Percentiles rank a stretch among this genome's conserved stretches.
Conservation (phyloP, 2,329 filamentous ascomycete genomes). For the Fusarium coffeatum region DNA sequence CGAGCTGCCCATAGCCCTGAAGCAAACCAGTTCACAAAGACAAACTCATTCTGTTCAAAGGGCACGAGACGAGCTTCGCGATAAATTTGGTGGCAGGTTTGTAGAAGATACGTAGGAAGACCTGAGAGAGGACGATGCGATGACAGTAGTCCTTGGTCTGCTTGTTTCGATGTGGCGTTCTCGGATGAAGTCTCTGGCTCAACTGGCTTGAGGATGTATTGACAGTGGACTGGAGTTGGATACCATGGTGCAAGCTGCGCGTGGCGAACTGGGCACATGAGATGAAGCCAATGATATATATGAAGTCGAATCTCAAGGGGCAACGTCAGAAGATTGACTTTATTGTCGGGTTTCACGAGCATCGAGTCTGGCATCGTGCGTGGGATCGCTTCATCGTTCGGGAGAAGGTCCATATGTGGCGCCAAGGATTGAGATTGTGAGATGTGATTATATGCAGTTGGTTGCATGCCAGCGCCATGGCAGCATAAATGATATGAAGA, state of each 20-base stretch:
- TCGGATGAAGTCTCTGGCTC: neutral
- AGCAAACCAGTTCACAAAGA: conserved; percentile 60
- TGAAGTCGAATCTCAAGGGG: conserved; percentile 60
- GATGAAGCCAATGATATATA: conserved; percentile 59
- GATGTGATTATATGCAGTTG: neutral
- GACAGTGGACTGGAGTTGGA: conserved; percentile 50
- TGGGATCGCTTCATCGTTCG: conserved; percentile 16
- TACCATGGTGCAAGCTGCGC: conserved; percentile 56
- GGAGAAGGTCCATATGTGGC: conserved; percentile 18
- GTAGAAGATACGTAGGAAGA: conserved; percentile 56
- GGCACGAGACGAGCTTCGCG: conserved; percentile 55
- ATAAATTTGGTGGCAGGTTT: conserved; percentile 56
- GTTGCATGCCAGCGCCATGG: conserved; percentile 23
- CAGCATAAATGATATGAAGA: conserved; percentile 31
- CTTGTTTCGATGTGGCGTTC: neutral
- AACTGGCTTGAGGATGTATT: conserved; percentile 49
- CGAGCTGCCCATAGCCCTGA: conserved; percentile 58
- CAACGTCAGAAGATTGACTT: conserved; percentile 48
- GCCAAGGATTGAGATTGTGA: neutral
- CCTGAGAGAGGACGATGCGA: conserved; percentile 53
- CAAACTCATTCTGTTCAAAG: conserved; percentile 59
- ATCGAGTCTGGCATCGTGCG: conserved; percentile 16
- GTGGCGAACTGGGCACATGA: conserved; percentile 53
- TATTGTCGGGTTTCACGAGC: neutral
- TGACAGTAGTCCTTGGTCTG: conserved; percentile 42